Conservation (phyloP, 768 basidiomycete genomes). For the Suillus decipiens region DNA sequence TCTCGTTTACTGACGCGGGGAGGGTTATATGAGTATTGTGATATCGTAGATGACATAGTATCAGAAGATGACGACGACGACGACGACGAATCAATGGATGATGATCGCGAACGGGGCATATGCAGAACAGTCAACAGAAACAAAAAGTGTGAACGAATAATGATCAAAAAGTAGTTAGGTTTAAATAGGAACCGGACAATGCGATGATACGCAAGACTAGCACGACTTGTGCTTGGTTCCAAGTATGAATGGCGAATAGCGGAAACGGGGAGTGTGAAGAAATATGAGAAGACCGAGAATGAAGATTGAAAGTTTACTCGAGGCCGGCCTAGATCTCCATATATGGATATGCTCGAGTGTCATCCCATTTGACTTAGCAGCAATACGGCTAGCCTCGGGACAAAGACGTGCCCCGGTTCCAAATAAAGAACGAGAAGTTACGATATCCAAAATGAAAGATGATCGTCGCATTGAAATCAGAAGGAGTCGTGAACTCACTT, state of each 20-base stretch:
- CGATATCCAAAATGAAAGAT: constrained; percentile 21
- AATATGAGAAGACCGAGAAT: constrained; percentile 1
- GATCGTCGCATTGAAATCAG: constrained; percentile 2
- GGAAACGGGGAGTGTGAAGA: constrained; percentile 3
- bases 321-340: constrained; percentile 8
- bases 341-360: constrained; percentile 16
- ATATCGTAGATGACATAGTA: constrained; percentile 36
- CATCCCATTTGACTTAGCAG: constrained; percentile 18
- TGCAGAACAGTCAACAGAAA: background rate
- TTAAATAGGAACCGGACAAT: background rate
- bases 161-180: background rate
- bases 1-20: constrained; percentile 70
- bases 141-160: background rate
- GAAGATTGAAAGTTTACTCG: background rate
- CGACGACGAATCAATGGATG: constrained; percentile 25
- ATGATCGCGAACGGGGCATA: constrained; percentile 21
- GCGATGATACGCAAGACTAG: background rate
- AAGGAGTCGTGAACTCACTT: constrained; percentile 60
- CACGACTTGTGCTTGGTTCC: background rate
- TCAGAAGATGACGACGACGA: constrained; percentile 36
- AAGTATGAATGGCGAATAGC: background rate
- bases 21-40: constrained; percentile 26
- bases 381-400: constrained; percentile 18
- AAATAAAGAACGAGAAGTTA: constrained; percentile 22
- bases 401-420: constrained; percentile 21